Evolutionary conservation across 768 basidiomycete species (phyloP), one percentile per base, ranked within the genome.

Genomic region (Lentinula detonsa): DNA sequence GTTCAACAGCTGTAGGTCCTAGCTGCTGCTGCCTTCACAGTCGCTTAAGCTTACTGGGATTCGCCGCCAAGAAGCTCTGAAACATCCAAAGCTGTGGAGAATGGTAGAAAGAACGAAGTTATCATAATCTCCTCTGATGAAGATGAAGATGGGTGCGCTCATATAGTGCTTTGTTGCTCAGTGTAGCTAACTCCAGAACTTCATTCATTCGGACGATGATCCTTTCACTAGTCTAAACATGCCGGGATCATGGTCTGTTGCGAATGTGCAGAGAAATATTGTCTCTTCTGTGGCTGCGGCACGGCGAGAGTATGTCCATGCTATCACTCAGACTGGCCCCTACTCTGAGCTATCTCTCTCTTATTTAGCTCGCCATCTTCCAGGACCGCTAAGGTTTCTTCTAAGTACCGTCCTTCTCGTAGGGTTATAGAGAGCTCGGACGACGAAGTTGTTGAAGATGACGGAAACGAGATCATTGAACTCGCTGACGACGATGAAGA

Each of bases 361-460:
- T 9, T 21, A 13, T 35, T n/a, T 5, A 58, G 35, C 37, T 54
- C 16, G 13, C 18, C 43, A 55, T 15, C n/a, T 15, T 8, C 37
- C 11, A 59, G 21, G 51, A 45, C 46, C 9, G 13, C 49, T 39
- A 49, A 64, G 43, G 54, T 46, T 5, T 43, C 55, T 21, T 46
- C 57, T 57, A 40, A 67, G 48, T 60, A 60, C 33, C 42, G 63
- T 59, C 53, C 55, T 63, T 57, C 61, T 56, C 73, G 69, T 21
- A 72, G 70, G 51, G 67, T 76, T 33, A 69, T 77, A 23, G 69
- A 74, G 62, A 76, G 72, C 57, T 76, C 77, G 28, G 73, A 71
- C 39, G 71, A 70, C 16, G 71, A 70, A 59, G 60, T 53, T 37
- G 65, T 62, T 4, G 70, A 68, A 7, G 66, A 68, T 3, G 69